Evolutionary conservation across 2,329 filamentous ascomycete genomes (phyloP).

Genomic region (Penicillium griseofulvum): DNA sequence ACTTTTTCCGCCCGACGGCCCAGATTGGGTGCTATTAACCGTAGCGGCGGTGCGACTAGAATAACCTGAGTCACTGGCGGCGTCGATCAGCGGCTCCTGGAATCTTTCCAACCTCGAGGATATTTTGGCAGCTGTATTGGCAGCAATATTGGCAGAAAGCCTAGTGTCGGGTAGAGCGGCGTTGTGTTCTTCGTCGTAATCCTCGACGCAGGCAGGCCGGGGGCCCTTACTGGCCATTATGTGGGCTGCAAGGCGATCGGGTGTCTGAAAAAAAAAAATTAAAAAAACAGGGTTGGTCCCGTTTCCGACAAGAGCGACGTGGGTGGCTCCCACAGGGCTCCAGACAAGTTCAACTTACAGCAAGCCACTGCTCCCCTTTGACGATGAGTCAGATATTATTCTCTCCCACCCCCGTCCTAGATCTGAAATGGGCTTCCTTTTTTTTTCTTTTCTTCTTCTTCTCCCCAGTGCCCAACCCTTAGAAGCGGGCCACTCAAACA

Average conservation of each 20-base stretch:
- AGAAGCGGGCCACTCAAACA: constrained; percentile 17
- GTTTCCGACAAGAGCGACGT: constrained; percentile 17
- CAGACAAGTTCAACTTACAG: constrained; percentile 19
- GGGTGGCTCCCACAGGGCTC: constrained; percentile 17
- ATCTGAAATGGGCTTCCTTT: background rate
- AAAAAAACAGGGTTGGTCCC: constrained; percentile 23
- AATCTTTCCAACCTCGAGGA: constrained; percentile 43
- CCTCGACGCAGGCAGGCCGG: constrained; percentile 48
- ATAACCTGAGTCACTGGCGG: constrained; percentile 61
- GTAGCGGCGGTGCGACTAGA: constrained; percentile 58
- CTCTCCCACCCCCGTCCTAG: constrained; percentile 11
- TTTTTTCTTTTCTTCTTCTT: constrained; percentile 9
- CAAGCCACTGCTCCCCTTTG: constrained; percentile 17
- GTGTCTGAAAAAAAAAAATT: constrained; percentile 24
- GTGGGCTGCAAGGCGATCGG: constrained; percentile 23
- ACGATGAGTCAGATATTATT: constrained; percentile 16
- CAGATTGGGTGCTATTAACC: constrained; percentile 53
- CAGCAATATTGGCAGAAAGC: constrained; percentile 38
- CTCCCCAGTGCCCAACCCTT: constrained; percentile 16
- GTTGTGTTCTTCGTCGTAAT: constrained; percentile 48
- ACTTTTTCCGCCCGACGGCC: constrained; percentile 43
- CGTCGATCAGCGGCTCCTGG: constrained; percentile 43
- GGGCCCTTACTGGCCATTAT: constrained; percentile 40
- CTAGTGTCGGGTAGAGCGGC: constrained; percentile 47
- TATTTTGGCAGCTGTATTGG: constrained; percentile 52